Percentiles rank a stretch among this genome's conserved stretches.
Conservation (phyloP, 768 basidiomycete genomes). For the Megacollybia marginata region DNA sequence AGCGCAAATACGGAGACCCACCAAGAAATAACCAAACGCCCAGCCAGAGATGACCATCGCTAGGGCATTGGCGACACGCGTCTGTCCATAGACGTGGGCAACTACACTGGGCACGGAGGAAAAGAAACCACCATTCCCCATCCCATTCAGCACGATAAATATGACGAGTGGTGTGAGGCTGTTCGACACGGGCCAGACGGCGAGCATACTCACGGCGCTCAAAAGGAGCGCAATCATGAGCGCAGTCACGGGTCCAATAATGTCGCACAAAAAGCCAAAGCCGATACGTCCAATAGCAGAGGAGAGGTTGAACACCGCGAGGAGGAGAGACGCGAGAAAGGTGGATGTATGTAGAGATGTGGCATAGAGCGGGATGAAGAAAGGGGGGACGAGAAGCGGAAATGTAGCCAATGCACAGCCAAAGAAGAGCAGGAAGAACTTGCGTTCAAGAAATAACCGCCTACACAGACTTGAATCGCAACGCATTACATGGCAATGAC, state of each 20-base stretch:
- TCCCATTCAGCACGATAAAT: constrained; percentile 16
- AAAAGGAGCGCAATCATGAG: no score
- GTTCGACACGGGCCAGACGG: no score
- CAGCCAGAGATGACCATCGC: constrained; percentile 26
- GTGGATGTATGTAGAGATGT: constrained; percentile 17
- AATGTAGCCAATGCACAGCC: constrained; percentile 26
- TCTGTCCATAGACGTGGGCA: constrained; percentile 19
- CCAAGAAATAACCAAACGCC: constrained; percentile 14
- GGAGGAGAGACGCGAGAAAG: constrained; percentile 17
- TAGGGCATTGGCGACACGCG: constrained; percentile 20
- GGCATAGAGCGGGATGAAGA: constrained; percentile 29
- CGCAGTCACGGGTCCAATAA: no score
- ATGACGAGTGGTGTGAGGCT: no score
- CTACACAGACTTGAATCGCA: no score
- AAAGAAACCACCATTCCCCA: constrained; percentile 25
- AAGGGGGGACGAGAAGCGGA: constrained; percentile 26
- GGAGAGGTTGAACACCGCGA: constrained; percentile 26
- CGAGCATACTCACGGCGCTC: no score
- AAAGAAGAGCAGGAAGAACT: constrained; percentile 13
- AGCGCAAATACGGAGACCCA: no score
- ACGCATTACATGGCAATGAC: no score
- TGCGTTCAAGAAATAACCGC: no score
- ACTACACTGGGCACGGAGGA: constrained; percentile 25
- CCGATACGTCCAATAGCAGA: constrained; percentile 22
- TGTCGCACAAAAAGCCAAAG: no score